phyloP scores from a whole-genome alignment of 2,329 filamentous ascomycete genomes.

The Trichoderma polysporum region DNA sequence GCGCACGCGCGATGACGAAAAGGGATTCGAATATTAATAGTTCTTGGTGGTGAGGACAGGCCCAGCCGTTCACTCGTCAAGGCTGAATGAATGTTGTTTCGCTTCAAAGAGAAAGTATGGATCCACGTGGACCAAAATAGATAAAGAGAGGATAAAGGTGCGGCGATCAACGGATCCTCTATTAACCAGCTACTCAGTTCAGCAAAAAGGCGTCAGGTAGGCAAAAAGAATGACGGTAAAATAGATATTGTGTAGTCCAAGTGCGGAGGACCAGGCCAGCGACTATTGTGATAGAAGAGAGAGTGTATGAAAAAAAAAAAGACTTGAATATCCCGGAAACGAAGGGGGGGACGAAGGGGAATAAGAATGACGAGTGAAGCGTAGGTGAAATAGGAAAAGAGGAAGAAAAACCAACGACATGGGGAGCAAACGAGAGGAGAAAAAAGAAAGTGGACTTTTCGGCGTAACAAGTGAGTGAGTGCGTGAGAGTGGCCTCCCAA shows the following conservation, averaged over 20 bases:
- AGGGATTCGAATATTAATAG: conserved; percentile 5
- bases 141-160: conserved; percentile 24
- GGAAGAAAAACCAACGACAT: conserved; percentile 25
- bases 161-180: conserved; percentile 35
- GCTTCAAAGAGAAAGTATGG: conserved; percentile 25
- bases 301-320: not conserved
- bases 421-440: conserved; percentile 19
- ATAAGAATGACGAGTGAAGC: conserved; percentile 20
- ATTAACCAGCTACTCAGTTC: conserved; percentile 28
- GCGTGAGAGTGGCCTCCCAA: not conserved
- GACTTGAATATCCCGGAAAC: conserved; percentile 3
- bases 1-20: not conserved
- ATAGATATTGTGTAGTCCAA: conserved; percentile 11
- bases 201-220: conserved; percentile 26
- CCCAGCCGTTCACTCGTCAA: conserved; percentile 14
- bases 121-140: not conserved
- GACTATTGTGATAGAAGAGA: conserved; percentile 21
- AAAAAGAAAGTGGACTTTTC: not conserved
- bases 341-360: conserved; percentile 7
- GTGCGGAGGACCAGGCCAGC: conserved; percentile 19
- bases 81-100: not conserved
- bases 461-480: not conserved
- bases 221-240: conserved; percentile 24
- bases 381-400: conserved; percentile 23
- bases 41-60: conserved; percentile 10